Evolutionary conservation across 345 rosid species (phyloP).

Genomic region (Zanthoxylum bungeanum): DNA sequence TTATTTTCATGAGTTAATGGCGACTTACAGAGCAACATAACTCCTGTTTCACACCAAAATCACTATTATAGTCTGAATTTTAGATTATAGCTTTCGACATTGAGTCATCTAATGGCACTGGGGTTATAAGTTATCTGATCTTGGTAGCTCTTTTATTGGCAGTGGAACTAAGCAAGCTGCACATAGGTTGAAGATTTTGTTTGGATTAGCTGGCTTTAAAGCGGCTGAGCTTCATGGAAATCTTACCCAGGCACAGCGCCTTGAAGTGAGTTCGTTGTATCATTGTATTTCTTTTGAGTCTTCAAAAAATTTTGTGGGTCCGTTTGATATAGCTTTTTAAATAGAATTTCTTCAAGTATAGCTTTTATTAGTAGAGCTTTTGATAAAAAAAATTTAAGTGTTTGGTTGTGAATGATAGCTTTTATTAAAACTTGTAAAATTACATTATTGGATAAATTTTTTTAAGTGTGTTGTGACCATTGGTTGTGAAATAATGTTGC

Average conservation of each 20-base stretch:
- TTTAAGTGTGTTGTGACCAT: too few species aligned
- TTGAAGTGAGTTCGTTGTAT: constrained; percentile 62
- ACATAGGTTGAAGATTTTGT: constrained; percentile 89
- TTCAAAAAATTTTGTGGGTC: too few species aligned
- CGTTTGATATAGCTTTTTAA: too few species aligned
- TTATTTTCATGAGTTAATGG: neutral
- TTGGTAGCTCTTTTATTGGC: constrained; percentile 22
- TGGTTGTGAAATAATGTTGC: too few species aligned
- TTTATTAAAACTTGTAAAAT: too few species aligned
- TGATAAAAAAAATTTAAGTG: too few species aligned
- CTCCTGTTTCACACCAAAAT: neutral
- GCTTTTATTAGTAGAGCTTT: too few species aligned
- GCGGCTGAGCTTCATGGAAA: constrained; percentile 99
- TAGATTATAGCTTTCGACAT: constrained; percentile 7
- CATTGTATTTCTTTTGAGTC: neutral
- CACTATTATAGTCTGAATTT: neutral
- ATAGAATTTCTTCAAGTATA: too few species aligned
- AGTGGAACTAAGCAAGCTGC: constrained; percentile 99
- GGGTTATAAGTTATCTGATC: neutral
- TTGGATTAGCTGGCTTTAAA: constrained; percentile 76
- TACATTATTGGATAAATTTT: too few species aligned
- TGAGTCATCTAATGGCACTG: neutral
- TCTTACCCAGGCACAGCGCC: constrained; percentile 95
- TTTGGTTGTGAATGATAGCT: too few species aligned
- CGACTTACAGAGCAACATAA: neutral